phyloP scores from a whole-genome alignment of 2,329 filamentous ascomycete genomes.

The Mariannaea elegans region DNA sequence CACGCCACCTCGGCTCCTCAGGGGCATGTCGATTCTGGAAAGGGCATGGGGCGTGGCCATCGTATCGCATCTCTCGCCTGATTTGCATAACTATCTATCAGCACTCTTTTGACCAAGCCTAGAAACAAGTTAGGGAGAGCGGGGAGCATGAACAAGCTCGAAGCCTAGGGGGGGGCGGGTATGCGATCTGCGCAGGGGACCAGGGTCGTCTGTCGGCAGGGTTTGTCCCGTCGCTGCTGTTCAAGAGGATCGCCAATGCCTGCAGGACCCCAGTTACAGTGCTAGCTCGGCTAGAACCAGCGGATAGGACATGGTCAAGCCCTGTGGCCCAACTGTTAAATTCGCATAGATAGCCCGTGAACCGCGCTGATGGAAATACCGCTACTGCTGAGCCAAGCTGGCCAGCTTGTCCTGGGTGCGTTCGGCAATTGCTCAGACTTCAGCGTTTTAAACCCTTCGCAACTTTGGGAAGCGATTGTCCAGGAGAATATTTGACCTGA shows the following conservation, averaged over 20 bases:
- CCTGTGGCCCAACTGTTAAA: slow-evolving; percentile 8
- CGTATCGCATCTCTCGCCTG: slow-evolving; percentile 33
- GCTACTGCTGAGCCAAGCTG: slow-evolving; percentile 10
- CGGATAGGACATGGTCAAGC: slow-evolving; percentile 10
- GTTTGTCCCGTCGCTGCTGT: slow-evolving; percentile 26
- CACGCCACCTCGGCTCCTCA: slow-evolving; percentile 43
- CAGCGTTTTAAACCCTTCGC: too few relatives aligned
- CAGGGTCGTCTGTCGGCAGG: slow-evolving; percentile 32
- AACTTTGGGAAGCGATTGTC: too few relatives aligned
- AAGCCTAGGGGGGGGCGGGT: slow-evolving; percentile 26
- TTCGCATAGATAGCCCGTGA: slow-evolving; percentile 15
- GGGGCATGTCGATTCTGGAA: slow-evolving; percentile 26
- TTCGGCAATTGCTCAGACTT: neutral
- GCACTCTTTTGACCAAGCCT: neutral
- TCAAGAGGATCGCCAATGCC: slow-evolving; percentile 36
- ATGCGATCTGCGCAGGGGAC: slow-evolving; percentile 41
- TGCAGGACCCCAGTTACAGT: slow-evolving; percentile 28
- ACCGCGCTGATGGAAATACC: slow-evolving; percentile 19
- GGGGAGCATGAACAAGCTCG: slow-evolving; percentile 15
- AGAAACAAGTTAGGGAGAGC: slow-evolving; percentile 12
- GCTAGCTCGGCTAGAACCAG: slow-evolving; percentile 20
- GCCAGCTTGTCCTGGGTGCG: slow-evolving; percentile 6
- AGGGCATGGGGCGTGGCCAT: slow-evolving; percentile 25
- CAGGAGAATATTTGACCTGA: too few relatives aligned
- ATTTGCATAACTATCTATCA: slow-evolving; percentile 18